Conservation (phyloP, 139 green algal genomes). For the Haematococcus lacustris region DNA sequence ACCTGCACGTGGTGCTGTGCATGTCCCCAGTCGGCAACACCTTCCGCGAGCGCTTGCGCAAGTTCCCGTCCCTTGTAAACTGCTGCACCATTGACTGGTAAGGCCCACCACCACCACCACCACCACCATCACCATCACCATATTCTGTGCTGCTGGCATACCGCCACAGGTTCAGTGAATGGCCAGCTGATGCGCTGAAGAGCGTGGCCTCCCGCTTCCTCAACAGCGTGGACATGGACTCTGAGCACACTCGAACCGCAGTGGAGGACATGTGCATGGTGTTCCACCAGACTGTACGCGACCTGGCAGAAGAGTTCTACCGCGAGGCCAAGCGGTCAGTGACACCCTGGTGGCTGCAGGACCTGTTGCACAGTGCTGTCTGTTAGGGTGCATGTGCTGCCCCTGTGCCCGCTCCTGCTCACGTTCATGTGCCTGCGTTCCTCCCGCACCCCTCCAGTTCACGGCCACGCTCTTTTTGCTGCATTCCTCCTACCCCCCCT, state of each 20-base stretch:
- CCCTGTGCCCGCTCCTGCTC: too few species aligned
- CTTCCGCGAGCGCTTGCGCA: constrained; percentile 68
- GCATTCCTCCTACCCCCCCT: too few species aligned
- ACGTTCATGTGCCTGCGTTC: too few species aligned
- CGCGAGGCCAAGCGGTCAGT: constrained; percentile 29
- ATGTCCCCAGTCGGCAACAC: constrained; percentile 60
- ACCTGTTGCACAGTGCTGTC: too few species aligned
- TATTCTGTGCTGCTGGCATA: too few species aligned
- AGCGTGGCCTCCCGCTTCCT: constrained; percentile 55
- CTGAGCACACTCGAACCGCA: constrained; percentile 14
- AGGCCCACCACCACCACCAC: not conserved
- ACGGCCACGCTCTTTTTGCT: too few species aligned
- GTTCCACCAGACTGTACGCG: constrained; percentile 46
- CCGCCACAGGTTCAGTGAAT: constrained; percentile 26
- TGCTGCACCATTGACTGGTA: constrained; percentile 75
- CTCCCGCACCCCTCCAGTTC: too few species aligned
- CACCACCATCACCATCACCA: not conserved
- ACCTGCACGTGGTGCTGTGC: constrained; percentile 60
- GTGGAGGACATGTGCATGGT: constrained; percentile 61
- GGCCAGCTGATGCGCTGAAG: constrained; percentile 61
- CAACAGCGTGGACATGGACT: constrained; percentile 47
- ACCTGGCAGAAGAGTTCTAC: constrained; percentile 37
- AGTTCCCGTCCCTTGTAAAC: constrained; percentile 69
- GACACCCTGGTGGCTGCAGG: too few species aligned
- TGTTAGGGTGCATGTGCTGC: too few species aligned